These are phyloP conservation scores for Helotiales sp. DNA, from an alignment of 2,329 filamentous ascomycete genomes.

Conservation along the genomic window DNA sequence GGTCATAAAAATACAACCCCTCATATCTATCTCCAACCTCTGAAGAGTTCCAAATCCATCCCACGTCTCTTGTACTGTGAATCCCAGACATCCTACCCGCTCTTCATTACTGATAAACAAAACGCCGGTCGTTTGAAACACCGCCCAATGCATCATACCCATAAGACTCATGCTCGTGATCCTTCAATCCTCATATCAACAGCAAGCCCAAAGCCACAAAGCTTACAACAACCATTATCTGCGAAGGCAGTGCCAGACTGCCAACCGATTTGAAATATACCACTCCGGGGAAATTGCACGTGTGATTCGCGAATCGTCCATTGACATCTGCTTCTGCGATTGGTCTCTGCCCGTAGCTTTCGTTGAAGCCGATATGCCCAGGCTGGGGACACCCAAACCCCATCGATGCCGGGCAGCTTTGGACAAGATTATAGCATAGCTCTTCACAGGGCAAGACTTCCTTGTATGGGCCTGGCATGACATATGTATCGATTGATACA, in stretches of 20 bases:
- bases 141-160: constrained; percentile 26
- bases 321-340: constrained; percentile 34
- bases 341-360: constrained; percentile 45
- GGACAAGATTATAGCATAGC: constrained; percentile 82
- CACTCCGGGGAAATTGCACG: constrained; percentile 64
- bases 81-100: neutral
- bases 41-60: neutral
- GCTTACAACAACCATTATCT: constrained; percentile 12
- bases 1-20: neutral
- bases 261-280: constrained; percentile 50
- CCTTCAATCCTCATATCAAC: constrained; percentile 24
- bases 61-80: neutral
- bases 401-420: constrained; percentile 77
- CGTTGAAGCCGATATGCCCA: constrained; percentile 42
- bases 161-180: neutral
- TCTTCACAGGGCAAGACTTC: constrained; percentile 88
- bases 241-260: constrained; percentile 54
- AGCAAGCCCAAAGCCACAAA: constrained; percentile 18
- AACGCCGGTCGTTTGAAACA: constrained; percentile 16
- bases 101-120: neutral
- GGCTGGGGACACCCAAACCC: constrained; percentile 71
- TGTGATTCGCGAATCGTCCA: constrained; percentile 32
- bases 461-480: constrained; percentile 87
- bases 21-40: neutral
- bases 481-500: constrained; percentile 65